These are phyloP conservation scores for Brassica nigra DNA, from an alignment of 345 rosid genomes.

Conservation along the genomic window DNA sequence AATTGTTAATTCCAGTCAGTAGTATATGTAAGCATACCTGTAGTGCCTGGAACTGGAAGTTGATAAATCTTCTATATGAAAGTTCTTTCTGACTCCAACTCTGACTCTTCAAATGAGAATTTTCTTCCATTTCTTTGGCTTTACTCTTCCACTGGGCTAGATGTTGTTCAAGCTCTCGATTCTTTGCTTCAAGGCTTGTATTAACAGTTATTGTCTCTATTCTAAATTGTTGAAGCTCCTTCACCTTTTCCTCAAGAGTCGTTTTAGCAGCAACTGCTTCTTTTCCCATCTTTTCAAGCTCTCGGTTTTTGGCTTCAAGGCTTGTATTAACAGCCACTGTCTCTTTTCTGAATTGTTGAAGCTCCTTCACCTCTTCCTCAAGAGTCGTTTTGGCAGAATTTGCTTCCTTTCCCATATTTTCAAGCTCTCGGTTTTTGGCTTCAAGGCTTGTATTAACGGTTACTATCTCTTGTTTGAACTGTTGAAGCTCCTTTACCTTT, in stretches of 20 bases:
- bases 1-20: conserved; percentile 37
- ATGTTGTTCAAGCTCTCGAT: conserved; percentile 55
- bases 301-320: conserved; percentile 45
- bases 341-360: conserved; percentile 46
- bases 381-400: conserved; percentile 46
- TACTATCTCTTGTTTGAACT: conserved; percentile 48
- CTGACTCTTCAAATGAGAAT: conserved; percentile 44
- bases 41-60: conserved; percentile 54
- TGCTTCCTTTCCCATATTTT: conserved; percentile 54
- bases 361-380: conserved; percentile 54
- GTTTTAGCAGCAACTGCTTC: conserved; percentile 48
- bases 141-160: conserved; percentile 51
- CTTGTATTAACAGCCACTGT: conserved; percentile 41
- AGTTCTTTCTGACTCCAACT: conserved; percentile 64
- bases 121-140: conserved; percentile 53
- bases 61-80: conserved; percentile 44
- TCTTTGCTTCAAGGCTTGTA: conserved; percentile 45
- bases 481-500: conserved; percentile 33
- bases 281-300: conserved; percentile 56
- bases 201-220: conserved; percentile 46
- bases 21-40: conserved; percentile 48
- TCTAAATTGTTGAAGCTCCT: conserved; percentile 58
- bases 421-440: conserved; percentile 52
- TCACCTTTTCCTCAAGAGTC: conserved; percentile 43
- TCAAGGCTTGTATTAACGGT: conserved; percentile 43